phyloP scores from a whole-genome alignment of 1,139 yeast species.

The Scheffersomyces segobiensis region DNA sequence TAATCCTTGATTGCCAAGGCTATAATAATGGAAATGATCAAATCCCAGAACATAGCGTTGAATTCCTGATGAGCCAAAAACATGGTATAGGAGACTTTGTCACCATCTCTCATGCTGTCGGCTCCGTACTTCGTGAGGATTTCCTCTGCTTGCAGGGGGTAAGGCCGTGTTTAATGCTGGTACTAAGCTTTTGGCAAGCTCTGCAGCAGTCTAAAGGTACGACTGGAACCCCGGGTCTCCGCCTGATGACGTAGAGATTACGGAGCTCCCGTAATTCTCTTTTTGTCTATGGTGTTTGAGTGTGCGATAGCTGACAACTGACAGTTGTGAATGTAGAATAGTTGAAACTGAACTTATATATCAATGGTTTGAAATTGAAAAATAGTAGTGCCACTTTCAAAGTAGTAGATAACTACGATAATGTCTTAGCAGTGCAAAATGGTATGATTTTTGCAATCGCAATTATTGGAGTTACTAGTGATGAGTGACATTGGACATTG shows the following conservation, averaged over 20 bases:
- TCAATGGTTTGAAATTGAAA: not conserved
- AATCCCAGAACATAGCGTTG: constrained; percentile 79
- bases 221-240: constrained; percentile 13
- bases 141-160: constrained; percentile 32
- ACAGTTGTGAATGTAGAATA: not conserved
- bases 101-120: constrained; percentile 63
- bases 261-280: not conserved
- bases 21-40: constrained; percentile 72
- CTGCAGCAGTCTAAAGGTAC: constrained; percentile 33
- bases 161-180: constrained; percentile 52
- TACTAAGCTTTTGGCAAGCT: constrained; percentile 37
- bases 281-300: not conserved
- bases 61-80: constrained; percentile 70
- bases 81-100: constrained; percentile 53
- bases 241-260: not conserved
- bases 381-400: not conserved
- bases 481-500: not conserved
- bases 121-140: constrained; percentile 44
- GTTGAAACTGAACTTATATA: not conserved
- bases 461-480: not conserved
- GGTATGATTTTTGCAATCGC: not conserved
- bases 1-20: constrained; percentile 76
- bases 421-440: not conserved
- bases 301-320: not conserved
- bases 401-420: not conserved